phyloP scores from a whole-genome alignment of 371 early-diverging fungal genomes.

The Saksenaea oblongispora region DNA sequence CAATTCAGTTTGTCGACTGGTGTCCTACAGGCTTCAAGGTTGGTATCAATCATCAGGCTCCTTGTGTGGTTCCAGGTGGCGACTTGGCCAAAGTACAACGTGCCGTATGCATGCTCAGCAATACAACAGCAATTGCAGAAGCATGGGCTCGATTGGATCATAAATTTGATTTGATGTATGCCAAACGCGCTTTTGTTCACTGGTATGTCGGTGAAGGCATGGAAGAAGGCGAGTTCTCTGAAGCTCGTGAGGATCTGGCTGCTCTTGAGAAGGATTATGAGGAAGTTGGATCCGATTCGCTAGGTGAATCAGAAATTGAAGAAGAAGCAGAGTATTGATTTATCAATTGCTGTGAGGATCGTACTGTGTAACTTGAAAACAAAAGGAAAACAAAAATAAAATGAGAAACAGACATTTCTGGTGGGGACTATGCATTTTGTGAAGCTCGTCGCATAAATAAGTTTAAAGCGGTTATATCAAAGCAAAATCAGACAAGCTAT shows the following conservation, averaged over 20 bases:
- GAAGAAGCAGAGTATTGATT: conserved; percentile 15
- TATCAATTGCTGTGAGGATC: no score
- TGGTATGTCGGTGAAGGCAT: conserved; percentile 98
- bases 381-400: no score
- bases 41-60: conserved; percentile 89
- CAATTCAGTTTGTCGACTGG: conserved; percentile 96
- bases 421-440: no score
- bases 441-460: no score
- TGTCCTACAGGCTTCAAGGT: conserved; percentile 97
- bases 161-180: conserved; percentile 95
- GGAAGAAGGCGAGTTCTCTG: conserved; percentile 88
- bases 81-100: conserved; percentile 88
- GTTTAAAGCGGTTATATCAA: no score
- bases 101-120: conserved; percentile 92
- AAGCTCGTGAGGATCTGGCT: conserved; percentile 89
- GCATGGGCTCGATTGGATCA: conserved; percentile 93
- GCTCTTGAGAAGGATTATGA: no score
- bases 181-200: conserved; percentile 97
- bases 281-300: conserved; percentile 93
- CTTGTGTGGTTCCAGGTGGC: conserved; percentile 85
- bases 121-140: conserved; percentile 94
- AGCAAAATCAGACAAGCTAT: no score
- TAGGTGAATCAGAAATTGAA: conserved; percentile 77
- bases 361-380: no score
- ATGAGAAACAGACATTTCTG: no score